Base-by-base conservation (phyloP, 331 rosid genomes). In the Quercus phellos region DNA sequence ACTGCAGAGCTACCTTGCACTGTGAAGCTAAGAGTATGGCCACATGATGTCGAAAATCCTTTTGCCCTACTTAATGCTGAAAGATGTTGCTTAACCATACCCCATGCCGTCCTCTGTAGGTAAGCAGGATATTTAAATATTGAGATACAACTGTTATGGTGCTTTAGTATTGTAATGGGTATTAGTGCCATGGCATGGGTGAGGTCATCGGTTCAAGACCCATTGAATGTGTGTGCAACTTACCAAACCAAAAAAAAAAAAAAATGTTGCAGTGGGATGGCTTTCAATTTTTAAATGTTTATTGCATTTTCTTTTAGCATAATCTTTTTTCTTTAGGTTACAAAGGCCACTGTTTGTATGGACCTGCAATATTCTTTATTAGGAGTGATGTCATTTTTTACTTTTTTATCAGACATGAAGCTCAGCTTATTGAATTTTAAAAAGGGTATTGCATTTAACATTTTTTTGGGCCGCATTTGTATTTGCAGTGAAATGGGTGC, bases 401-500 rank as follows among this genome's bases (percentile, higher is more conserved):
- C 8, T 6, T 66, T 30, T 66, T 35, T 5, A 66, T 17, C 53
- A 66, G 16, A 27, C 2, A 32, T 3, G 51, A 18, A 66, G 51
- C 51, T 34, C 71, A 66, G 12, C 26, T 66, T 18, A 13, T 27
- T 3, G 24, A 58, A 58, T 58, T 22, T 58, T 58, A 58, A 58
- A 58, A 12, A 56, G 64, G 29, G 29, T 11, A 27, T 58, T 21
- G 53, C 17, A 22, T 58, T 58, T 58, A 58, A 22, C 17, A 10
- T 10, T 50, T 27, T 68, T 74, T 29, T 19, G 34, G 58, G 76
- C 69, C 80, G 68, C 71, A 72, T 67, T 17, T 77, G 55, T 74
- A 35, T 82, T 84, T 81, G 78, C 93, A 91, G 96, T 79, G 93
- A 91, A 87, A 91, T 91, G 96, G 96, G 93, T 66, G 82, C 93